Evolutionary conservation across 306 rosid species (phyloP).

Genomic region (Cicer pinnatifidum): DNA sequence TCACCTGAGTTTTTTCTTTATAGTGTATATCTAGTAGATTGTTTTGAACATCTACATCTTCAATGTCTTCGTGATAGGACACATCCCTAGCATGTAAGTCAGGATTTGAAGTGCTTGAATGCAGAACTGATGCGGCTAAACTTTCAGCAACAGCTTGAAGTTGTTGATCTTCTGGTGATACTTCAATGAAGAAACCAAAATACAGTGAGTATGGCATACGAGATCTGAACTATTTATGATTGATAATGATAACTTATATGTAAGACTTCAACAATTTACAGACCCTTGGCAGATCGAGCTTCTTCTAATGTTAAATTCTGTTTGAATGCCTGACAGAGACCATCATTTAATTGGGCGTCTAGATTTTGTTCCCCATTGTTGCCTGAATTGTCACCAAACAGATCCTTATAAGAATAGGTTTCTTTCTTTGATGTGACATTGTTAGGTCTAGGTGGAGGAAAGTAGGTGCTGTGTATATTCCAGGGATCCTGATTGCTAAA

Average conservation of each 20-base stretch:
- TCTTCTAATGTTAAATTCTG: slow-evolving; percentile 60
- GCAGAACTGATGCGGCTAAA: slow-evolving; percentile 85
- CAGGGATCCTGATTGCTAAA: slow-evolving; percentile 95
- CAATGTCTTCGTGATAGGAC: slow-evolving; percentile 49
- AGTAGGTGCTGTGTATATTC: slow-evolving; percentile 66
- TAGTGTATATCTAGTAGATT: slow-evolving; percentile 45
- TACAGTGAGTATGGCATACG: slow-evolving; percentile 18
- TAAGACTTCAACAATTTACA: slow-evolving; percentile 35
- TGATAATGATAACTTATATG: slow-evolving; percentile 30
- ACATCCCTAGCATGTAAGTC: slow-evolving; percentile 55
- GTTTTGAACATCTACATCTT: slow-evolving; percentile 52
- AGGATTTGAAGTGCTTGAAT: slow-evolving; percentile 56
- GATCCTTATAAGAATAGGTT: slow-evolving; percentile 49
- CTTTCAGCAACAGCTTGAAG: slow-evolving; percentile 97
- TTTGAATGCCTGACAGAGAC: slow-evolving; percentile 54
- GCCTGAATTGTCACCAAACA: slow-evolving; percentile 58
- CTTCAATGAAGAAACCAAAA: slow-evolving; percentile 45
- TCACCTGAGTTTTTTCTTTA: slow-evolving; percentile 59
- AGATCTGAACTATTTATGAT: slow-evolving; percentile 29
- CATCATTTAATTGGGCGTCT: slow-evolving; percentile 56
- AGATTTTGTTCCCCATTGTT: slow-evolving; percentile 54
- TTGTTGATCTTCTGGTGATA: slow-evolving; percentile 75
- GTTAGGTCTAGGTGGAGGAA: slow-evolving; percentile 77
- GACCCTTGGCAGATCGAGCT: slow-evolving; percentile 59
- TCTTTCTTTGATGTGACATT: slow-evolving; percentile 63